Evolutionary conservation across 148 eudicot genomes (phyloP), one percentile per base, ranked within the genome.

Genomic region (Nepenthes mirabilis): DNA sequence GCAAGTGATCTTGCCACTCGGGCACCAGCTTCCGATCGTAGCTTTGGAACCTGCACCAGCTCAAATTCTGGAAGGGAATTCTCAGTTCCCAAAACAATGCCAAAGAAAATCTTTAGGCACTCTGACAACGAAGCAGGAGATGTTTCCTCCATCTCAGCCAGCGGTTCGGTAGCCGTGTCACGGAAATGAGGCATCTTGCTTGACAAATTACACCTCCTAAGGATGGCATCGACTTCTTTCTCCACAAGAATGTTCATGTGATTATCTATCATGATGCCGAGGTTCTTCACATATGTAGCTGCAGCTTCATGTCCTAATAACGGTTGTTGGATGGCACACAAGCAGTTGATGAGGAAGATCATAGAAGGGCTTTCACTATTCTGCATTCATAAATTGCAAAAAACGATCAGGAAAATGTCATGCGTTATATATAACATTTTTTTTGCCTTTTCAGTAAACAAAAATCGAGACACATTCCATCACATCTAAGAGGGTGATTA

Each of bases 311-410:
- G 88, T 53, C 81, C 74, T 58, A 79, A 48, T 48, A 93, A 72
- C 12, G 99, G 97, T 79, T 93, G 97, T 58, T 83, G 89, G 72
- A 93, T 86, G 47, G 95, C 87, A 56, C 86, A 86, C 69, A 93
- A 72, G 74, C 95, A 89, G 79, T 93, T 93, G 79, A 93, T 86
- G 64, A 93, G 85, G 72, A 93, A 93, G 63, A 93, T 89, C 75
- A 79, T 89, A 8, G 99, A 77, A n/a, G 90, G 84, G 34, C 97
- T 80, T 72, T 89, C 99, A 11, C 63, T 74, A 56, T 74, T 77
- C 99, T 93, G 95, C 55, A 52, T 14, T 5, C n/a, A 3, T 55
- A 23, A 55, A 55, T 14, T 13, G 58, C 2, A 0, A 33, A 49
- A 6, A 49, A 49, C 13, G 14, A 49, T 49, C 52, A 49, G 52